Conservation (phyloP, 1,284 basidiomycete genomes). For the Takashimella koratensis region DNA sequence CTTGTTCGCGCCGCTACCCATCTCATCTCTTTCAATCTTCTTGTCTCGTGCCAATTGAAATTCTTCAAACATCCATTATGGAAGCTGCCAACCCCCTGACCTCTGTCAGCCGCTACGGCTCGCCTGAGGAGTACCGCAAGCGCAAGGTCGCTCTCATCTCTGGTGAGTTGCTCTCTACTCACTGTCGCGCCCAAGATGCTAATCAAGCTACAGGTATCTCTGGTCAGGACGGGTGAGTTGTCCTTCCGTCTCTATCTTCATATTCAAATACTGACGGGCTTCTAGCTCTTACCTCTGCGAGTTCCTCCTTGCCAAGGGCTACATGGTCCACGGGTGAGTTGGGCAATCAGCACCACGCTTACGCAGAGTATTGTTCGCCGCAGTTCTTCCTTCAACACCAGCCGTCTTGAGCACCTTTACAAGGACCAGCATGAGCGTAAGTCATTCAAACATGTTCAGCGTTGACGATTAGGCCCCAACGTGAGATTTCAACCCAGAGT, state of each 20-base stretch:
- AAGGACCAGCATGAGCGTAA: slow-evolving; percentile 72
- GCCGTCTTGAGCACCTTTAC: slow-evolving; percentile 82
- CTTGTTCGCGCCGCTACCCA: too few relatives aligned
- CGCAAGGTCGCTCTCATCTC: slow-evolving; percentile 87
- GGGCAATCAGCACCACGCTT: too few relatives aligned
- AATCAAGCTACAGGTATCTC: slow-evolving; percentile 82
- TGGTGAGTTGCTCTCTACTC: too few relatives aligned
- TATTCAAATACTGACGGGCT: background rate
- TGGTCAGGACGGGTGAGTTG: slow-evolving; percentile 56
- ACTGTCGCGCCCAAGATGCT: too few relatives aligned
- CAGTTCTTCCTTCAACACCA: slow-evolving; percentile 91
- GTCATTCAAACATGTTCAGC: too few relatives aligned
- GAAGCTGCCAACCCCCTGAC: too few relatives aligned
- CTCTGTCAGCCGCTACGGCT: too few relatives aligned
- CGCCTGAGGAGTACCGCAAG: slow-evolving; percentile 69
- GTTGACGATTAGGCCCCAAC: background rate
- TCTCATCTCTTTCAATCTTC: too few relatives aligned
- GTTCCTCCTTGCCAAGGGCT: slow-evolving; percentile 77
- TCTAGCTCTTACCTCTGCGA: slow-evolving; percentile 46
- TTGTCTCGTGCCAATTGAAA: too few relatives aligned
- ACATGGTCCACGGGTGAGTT: slow-evolving; percentile 88
- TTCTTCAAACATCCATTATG: too few relatives aligned
- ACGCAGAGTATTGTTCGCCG: slow-evolving; percentile 89
- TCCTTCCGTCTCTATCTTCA: background rate
- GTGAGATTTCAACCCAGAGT: slow-evolving; percentile 15